These are phyloP conservation scores for Xylaria castorea DNA, from an alignment of 495 filamentous ascomycete genomes.

Conservation along the genomic window DNA sequence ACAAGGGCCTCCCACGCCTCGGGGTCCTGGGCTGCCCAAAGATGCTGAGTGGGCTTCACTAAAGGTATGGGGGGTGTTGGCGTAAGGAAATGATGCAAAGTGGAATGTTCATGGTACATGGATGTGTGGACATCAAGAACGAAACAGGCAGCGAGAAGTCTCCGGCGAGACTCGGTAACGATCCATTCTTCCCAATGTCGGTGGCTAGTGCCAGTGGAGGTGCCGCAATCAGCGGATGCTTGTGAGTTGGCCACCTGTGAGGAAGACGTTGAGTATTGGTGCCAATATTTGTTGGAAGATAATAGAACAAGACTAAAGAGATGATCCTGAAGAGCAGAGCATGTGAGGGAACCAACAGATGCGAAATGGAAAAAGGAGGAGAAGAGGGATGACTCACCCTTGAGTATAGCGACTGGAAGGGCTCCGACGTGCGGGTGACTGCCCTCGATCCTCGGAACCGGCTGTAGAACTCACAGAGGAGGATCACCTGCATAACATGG, in stretches of 20 bases:
- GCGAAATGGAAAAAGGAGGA: slow-evolving; percentile 38
- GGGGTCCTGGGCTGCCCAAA: slow-evolving; percentile 50
- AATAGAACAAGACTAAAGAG: slow-evolving; percentile 46
- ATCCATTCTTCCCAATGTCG: slow-evolving; percentile 57
- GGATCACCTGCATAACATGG: slow-evolving; percentile 60
- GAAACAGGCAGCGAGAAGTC: slow-evolving; percentile 58
- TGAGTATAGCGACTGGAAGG: slow-evolving; percentile 58
- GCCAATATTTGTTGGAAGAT: slow-evolving; percentile 43
- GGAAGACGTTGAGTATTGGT: slow-evolving; percentile 56
- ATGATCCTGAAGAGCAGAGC: slow-evolving; percentile 42
- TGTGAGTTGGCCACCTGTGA: slow-evolving; percentile 48
- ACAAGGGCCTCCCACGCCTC: slow-evolving; percentile 44
- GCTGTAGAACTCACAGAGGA: slow-evolving; percentile 61
- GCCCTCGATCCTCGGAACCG: slow-evolving; percentile 59
- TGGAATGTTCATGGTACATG: slow-evolving; percentile 54
- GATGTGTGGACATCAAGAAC: slow-evolving; percentile 58
- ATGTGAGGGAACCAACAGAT: slow-evolving; percentile 48
- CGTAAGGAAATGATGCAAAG: slow-evolving; percentile 36
- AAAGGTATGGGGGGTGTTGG: slow-evolving; percentile 47
- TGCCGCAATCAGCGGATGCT: slow-evolving; percentile 39
- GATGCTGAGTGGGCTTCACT: slow-evolving; percentile 41
- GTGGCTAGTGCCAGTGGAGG: slow-evolving; percentile 32
- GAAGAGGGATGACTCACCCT: slow-evolving; percentile 55
- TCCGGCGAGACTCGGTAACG: slow-evolving; percentile 54
- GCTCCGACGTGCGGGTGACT: slow-evolving; percentile 49